Conservation (phyloP, 1,139 yeast species). For the Nakaseomyces sp. region DNA sequence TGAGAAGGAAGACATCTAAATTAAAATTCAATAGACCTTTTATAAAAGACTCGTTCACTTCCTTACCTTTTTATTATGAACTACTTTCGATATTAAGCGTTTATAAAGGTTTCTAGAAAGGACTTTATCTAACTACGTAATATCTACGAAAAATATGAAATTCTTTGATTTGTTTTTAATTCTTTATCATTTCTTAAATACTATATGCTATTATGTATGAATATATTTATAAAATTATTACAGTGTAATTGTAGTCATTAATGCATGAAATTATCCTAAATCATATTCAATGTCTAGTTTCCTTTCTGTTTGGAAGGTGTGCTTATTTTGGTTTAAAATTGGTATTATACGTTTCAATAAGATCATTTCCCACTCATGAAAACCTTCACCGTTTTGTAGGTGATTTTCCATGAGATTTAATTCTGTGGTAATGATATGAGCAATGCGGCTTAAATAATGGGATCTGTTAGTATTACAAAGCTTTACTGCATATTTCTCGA, state of each 20-base stretch:
- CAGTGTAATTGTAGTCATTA: not conserved
- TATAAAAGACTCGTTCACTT: not conserved
- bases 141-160: no score
- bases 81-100: not conserved
- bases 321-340: conserved; percentile 20
- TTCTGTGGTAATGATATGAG: conserved; percentile 18
- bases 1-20: conserved; percentile 5
- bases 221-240: not conserved
- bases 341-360: conserved; percentile 21
- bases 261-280: conserved; percentile 7
- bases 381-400: conserved; percentile 14
- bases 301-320: conserved; percentile 20
- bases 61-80: not conserved
- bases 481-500: conserved; percentile 29
- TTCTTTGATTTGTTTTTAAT: no score
- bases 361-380: conserved; percentile 28
- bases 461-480: conserved; percentile 20
- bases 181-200: no score
- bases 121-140: no score
- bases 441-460: conserved; percentile 20
- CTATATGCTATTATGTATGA: no score
- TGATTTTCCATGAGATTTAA: conserved; percentile 14
- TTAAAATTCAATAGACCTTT: not conserved
- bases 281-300: conserved; percentile 22
- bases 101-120: no score